Evolutionary conservation across 805 yeast species (phyloP), one percentile per base, ranked within the genome.

Genomic region (Priceomyces melissophilus): DNA sequence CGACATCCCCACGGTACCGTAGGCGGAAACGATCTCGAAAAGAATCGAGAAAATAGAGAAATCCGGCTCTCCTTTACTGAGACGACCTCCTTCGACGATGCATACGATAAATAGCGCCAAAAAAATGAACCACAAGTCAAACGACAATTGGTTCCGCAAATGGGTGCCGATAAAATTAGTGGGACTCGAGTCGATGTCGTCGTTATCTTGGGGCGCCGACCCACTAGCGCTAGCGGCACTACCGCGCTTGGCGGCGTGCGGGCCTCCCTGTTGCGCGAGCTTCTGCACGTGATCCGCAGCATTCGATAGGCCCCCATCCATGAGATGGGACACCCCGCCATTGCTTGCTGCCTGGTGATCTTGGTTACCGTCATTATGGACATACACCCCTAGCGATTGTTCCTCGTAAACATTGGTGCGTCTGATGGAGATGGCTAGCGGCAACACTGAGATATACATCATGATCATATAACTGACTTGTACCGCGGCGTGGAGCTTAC

Each of bases 381-480:
- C 55, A 56, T 87, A 90, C n/a, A 89, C 76, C n/a, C 99, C 99
- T 42, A 93, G 66, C 0, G 96, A 86, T 58, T 89, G 98, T 55
- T 93, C 99, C 60, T 93, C 99, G 65, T 93, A 93, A 41, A 93
- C 99, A 60, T 93, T 93, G 13, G 99, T 93, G 60, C 97, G 78
- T 67, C 99, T 81, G 47, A 93, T 89, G 30, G 96, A 87, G 48
- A 93, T 93, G 26, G 99, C 99, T 52, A 93, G 69, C 1, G 99
- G 99, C 57, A 90, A 72, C 33, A 91, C 97, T 11, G 98, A 91
- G 20, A 93, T 89, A 65, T 93, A 93, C 99, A 93, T 93, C 98
- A 93, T 91, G 45, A 93, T 76, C 81, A 88, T 76, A 60, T 93
- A 93, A 52, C 93, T 81, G 23, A 93, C 95, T 60, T 89, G 96